Evolutionary conservation across 495 filamentous ascomycete genomes (phyloP), one percentile per base, ranked within the genome.

Genomic region (Penicillium steckii): DNA sequence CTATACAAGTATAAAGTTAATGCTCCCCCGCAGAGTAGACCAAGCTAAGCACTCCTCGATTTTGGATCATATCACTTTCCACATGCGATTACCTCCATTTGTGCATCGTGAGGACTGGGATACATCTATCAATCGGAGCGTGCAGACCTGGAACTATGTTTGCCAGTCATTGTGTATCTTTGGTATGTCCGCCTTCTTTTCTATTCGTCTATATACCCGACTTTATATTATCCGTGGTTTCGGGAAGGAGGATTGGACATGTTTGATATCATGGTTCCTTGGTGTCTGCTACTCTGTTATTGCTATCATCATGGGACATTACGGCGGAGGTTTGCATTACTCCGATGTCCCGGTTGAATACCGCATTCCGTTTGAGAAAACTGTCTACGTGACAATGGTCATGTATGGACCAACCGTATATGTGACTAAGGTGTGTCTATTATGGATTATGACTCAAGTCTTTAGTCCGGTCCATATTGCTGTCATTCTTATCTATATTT

Each of bases 341-440:
- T n/a, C 23, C 13, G 55, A 68, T 23, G 65, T 65, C 19, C 45
- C 48, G 6, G 8, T 29, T 8, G 38, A 46, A 9, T 9, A 65
- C 19, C 48, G 19, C 5, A 53, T 62, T 32, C 53, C 61, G 8
- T 67, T 59, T 30, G 22, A 41, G 22, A 67, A 64, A 50, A 63
- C 64, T 18, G 53, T 61, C 26, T 69, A 67, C 48, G 59, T 57
- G 10, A 64, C 60, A 43, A 68, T 67, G 51, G 57, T 76, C 48
- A 61, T 74, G 47, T 74, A 76, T 49, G 71, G 66, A 1, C 71
- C 71, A n/a, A n/a, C n/a, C n/a, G 70, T 69, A 24, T 68, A 62
- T 35, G 53, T 71, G 22, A 71, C 68, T 33, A 76, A 76, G 49
- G 24, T 73, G 15, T 65, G 66, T 18, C 64, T 76, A 4, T 60